Evolutionary conservation across 2,329 filamentous ascomycete genomes (phyloP), one percentile per base, ranked within the genome.

Genomic region (Trichoderma semiorbis): DNA sequence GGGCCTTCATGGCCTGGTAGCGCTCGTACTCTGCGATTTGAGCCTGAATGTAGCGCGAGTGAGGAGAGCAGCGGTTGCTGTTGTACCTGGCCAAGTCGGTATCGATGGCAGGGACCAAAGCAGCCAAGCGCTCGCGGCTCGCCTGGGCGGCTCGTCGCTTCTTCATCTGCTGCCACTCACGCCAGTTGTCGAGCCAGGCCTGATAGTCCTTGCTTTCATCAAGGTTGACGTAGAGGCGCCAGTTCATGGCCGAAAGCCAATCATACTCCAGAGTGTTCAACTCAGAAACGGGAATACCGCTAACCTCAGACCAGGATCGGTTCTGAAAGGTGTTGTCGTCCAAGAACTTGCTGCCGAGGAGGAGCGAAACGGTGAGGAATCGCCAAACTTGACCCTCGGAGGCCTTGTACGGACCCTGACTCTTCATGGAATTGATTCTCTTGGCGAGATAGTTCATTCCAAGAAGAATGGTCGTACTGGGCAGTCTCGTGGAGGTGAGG

Each of bases 291-390:
- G 91, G 86, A 75, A 98, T 97, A 73, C 93, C 93, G 82, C 94
- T 97, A 67, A 98, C 95, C 79, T 98, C 95, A 6, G 95, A 93
- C 95, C 95, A 98, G 1, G 95, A 97, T 70, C 93, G 92, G 84
- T 97, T 98, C 86, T 97, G 95, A 83, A 98, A 98, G 7, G 95
- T 98, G 83, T 97, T 97, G 85, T 97, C 95, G 78, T 98, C 95
- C 75, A 97, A 85, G 78, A 97, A 98, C 84, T 98, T 98, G 89
- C 94, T 97, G 73, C 94, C 95, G 68, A 98, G 86, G 66, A 98
- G 88, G 71, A 98, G 85, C 8, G 92, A 90, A 47, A 95, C 92
- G 7, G 94, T 97, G 74, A 97, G 87, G 84, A 97, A 91, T 73
- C 94, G 92, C 87, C 95, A 97, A 69, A 97, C 88, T 79, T 96